Evolutionary conservation across 192 early-diverging fungal species (phyloP).

Genomic region (Podila horticola): DNA sequence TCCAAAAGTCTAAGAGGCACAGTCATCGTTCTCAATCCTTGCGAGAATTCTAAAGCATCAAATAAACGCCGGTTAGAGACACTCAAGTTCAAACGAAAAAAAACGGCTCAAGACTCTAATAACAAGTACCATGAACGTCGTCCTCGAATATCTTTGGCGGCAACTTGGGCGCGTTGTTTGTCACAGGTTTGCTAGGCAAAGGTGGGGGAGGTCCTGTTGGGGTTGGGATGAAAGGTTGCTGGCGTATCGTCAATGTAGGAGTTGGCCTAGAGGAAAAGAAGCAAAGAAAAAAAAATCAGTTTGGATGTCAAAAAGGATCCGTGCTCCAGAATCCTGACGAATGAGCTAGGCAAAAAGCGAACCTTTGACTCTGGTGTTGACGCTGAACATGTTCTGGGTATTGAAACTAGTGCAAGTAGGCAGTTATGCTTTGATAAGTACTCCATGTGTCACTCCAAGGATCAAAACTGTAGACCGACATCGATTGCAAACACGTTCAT

Average conservation of each 20-base stretch:
- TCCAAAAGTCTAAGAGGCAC: slow-evolving; percentile 74
- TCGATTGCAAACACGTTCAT: not conserved
- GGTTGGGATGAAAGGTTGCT: slow-evolving; percentile 5
- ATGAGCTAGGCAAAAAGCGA: not conserved
- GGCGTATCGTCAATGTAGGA: not conserved
- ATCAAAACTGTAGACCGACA: too few relatives aligned
- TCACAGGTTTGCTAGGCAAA: slow-evolving; percentile 23
- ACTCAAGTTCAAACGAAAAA: slow-evolving; percentile 22
- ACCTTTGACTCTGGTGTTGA: slow-evolving; percentile 6
- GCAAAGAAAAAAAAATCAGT: too few relatives aligned
- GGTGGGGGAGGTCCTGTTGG: slow-evolving; percentile 27
- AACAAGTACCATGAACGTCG: slow-evolving; percentile 31
- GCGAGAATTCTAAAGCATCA: slow-evolving; percentile 56
- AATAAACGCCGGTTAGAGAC: not conserved
- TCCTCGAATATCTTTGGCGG: slow-evolving; percentile 44
- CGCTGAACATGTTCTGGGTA: slow-evolving; percentile 32
- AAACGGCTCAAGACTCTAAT: slow-evolving; percentile 4
- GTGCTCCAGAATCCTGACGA: not conserved
- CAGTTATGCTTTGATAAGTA: too few relatives aligned
- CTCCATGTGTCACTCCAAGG: too few relatives aligned
- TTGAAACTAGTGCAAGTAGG: slow-evolving; percentile 15
- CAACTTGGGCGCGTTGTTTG: slow-evolving; percentile 26
- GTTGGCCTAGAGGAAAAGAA: not conserved
- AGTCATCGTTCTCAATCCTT: slow-evolving; percentile 72
- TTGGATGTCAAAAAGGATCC: not conserved